These are phyloP conservation scores for Suillus subluteus DNA, from an alignment of 768 basidiomycete species.

Conservation along the genomic window DNA sequence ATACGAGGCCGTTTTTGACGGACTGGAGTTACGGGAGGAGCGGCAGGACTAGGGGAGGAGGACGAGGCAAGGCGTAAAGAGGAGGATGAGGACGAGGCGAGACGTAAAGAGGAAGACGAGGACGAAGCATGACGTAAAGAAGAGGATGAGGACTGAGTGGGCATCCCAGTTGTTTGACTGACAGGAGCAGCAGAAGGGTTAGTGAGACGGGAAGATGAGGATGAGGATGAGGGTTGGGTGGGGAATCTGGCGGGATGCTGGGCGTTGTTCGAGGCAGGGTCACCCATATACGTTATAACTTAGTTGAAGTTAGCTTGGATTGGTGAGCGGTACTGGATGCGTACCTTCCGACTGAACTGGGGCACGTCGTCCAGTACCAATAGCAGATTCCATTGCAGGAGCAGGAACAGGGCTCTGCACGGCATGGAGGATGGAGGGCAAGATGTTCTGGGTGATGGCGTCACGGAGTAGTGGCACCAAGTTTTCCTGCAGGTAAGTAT, in stretches of 20 bases:
- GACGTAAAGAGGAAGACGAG: too few relatives aligned
- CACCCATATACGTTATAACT: not conserved
- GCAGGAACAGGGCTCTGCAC: not conserved
- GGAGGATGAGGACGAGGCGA: too few relatives aligned
- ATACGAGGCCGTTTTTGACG: not conserved
- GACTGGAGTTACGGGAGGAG: not conserved
- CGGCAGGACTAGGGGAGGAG: not conserved
- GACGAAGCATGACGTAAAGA: too few relatives aligned
- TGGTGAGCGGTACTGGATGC: not conserved
- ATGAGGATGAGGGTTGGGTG: not conserved
- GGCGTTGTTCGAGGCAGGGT: too few relatives aligned
- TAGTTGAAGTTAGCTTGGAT: not conserved
- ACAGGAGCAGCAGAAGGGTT: not conserved
- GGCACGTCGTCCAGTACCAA: not conserved
- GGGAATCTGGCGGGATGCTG: not conserved
- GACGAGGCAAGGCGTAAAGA: too few relatives aligned
- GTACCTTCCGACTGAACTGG: not conserved
- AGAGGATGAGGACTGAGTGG: not conserved
- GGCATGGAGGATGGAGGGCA: not conserved
- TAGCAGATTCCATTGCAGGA: not conserved
- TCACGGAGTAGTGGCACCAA: not conserved
- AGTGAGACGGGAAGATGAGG: too few relatives aligned
- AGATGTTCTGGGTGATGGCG: not conserved
- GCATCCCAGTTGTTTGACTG: not conserved
- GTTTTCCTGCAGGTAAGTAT: not conserved